Percentiles rank a stretch among this genome's conserved stretches.
phyloP scores from a whole-genome alignment of 768 basidiomycete species.

The Calocera cornea region DNA sequence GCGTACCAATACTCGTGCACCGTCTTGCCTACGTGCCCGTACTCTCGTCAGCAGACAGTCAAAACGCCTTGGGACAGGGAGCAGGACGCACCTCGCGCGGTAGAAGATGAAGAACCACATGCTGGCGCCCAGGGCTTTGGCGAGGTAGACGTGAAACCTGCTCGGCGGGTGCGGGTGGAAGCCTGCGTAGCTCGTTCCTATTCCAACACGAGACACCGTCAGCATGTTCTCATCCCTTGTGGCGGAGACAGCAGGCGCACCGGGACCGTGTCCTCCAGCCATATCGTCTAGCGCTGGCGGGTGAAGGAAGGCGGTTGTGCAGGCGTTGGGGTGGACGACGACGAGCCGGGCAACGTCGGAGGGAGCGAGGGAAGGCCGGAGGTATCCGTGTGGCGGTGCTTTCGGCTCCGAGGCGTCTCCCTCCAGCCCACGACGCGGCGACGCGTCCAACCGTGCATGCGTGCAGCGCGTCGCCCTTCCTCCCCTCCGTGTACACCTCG shows the following conservation, averaged over 20 bases:
- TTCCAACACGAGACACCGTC: background rate
- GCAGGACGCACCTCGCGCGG: slow-evolving; percentile 65
- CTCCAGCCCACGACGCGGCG: background rate
- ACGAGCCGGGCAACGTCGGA: background rate
- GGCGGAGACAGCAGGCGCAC: background rate
- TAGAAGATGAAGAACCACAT: slow-evolving; percentile 99
- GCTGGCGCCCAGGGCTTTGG: slow-evolving; percentile 74
- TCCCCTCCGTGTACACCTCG: too few species aligned
- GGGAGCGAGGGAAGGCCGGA: background rate
- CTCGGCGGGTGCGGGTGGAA: slow-evolving; percentile 83
- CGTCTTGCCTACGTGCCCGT: slow-evolving; percentile 46
- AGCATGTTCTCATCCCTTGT: background rate
- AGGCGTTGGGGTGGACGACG: background rate
- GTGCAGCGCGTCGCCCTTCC: too few species aligned
- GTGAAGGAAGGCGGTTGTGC: too few species aligned
- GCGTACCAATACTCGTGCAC: slow-evolving; percentile 55
- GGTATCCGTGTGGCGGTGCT: background rate
- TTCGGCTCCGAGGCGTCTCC: background rate
- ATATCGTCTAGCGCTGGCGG: too few species aligned
- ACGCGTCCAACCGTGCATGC: background rate
- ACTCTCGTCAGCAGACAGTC: background rate
- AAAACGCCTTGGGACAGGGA: background rate
- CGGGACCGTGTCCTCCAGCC: background rate
- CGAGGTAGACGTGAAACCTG: slow-evolving; percentile 57
- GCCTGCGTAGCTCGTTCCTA: slow-evolving; percentile 32